Evolutionary conservation across 225 moss, liverwort and hornwort genomes (phyloP).

Genomic region (Pleurozium schreberi): DNA sequence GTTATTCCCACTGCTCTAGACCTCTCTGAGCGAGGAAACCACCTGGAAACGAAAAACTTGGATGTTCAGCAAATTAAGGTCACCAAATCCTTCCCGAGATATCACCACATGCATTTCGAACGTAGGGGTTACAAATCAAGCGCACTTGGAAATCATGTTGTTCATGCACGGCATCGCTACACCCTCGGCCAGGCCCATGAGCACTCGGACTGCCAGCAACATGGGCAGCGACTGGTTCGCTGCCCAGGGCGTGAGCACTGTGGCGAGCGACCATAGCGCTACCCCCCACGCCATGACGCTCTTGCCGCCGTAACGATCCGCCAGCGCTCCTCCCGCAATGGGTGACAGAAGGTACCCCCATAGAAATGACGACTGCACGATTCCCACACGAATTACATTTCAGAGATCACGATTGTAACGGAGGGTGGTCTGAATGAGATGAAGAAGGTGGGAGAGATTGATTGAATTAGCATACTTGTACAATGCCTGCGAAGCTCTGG

Average conservation of each 20-base stretch:
- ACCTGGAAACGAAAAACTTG: slow-evolving; percentile 25
- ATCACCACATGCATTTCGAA: neutral
- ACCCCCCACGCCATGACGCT: slow-evolving; percentile 78
- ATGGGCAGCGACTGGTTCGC: slow-evolving; percentile 44
- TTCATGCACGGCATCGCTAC: slow-evolving; percentile 94
- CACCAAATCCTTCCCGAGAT: no score
- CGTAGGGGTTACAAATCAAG: neutral
- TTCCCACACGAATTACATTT: neutral
- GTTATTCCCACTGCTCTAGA: slow-evolving; percentile 68
- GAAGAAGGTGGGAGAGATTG: neutral
- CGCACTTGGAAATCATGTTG: slow-evolving; percentile 74
- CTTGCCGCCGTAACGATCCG: slow-evolving; percentile 79
- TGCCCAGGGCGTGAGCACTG: slow-evolving; percentile 70
- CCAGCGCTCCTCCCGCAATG: slow-evolving; percentile 70
- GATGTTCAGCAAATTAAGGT: neutral
- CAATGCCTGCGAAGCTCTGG: slow-evolving; percentile 62
- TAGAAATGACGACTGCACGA: slow-evolving; percentile 71
- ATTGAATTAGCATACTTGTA: slow-evolving; percentile 35
- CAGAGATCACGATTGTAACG: neutral
- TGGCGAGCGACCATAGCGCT: slow-evolving; percentile 72
- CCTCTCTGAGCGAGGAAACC: slow-evolving; percentile 73
- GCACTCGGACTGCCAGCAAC: slow-evolving; percentile 48
- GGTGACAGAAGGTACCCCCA: slow-evolving; percentile 84
- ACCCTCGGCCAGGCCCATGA: slow-evolving; percentile 80
- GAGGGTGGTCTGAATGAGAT: neutral